A percentile compares a stretch with the other conserved stretches of the same genome.
Evolutionary conservation across 345 rosid species (phyloP).

Genomic region (Rhodomyrtus tomentosa): DNA sequence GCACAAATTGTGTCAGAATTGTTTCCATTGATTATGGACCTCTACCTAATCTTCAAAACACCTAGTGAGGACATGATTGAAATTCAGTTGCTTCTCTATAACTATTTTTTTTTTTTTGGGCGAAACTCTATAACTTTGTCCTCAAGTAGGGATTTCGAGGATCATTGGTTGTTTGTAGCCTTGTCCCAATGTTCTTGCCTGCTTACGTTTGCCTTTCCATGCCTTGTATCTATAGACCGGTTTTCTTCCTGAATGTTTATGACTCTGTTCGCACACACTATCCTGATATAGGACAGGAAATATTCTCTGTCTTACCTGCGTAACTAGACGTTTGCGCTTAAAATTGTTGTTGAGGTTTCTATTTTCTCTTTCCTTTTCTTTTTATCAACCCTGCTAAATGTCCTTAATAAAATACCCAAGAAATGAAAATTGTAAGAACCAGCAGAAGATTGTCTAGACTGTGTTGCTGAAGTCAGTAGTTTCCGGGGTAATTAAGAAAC

Average conservation of each 20-base stretch:
- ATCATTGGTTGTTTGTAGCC: not conserved
- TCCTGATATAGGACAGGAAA: not conserved
- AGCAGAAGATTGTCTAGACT: not conserved
- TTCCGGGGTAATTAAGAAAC: not conserved
- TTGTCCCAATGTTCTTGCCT: not conserved
- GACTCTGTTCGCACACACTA: not conserved
- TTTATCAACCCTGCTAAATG: not conserved
- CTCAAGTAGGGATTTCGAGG: not conserved
- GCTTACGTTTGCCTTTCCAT: not conserved
- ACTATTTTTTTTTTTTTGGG: not conserved
- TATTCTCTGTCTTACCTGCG: not conserved
- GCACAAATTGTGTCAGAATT: not conserved
- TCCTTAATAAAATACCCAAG: not conserved
- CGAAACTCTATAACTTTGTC: not conserved
- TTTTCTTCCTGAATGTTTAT: not conserved
- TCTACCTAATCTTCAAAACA: not conserved
- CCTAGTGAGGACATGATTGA: not conserved
- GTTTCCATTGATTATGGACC: not conserved
- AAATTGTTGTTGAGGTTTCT: not conserved
- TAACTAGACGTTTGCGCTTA: not conserved
- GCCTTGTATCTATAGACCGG: not conserved
- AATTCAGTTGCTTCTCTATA: not conserved
- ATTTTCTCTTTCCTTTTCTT: not conserved
- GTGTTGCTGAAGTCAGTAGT: not conserved
- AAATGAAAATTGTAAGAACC: not conserved